Conservation (phyloP, 2,329 filamentous ascomycete genomes). For the Ascochyta pisi region DNA sequence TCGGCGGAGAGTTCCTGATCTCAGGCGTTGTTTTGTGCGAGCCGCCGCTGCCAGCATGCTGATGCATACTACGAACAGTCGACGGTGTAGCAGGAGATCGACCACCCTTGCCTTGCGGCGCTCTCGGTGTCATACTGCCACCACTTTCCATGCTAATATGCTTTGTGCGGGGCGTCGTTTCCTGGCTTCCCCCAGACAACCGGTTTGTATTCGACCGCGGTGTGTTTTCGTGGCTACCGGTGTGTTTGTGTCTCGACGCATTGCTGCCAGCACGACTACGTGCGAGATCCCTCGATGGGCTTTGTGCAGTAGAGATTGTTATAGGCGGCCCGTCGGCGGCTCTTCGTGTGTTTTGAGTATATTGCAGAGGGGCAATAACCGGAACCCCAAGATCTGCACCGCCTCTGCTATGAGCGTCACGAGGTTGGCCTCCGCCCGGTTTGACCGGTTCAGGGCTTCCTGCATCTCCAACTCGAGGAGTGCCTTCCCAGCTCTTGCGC, state of each 20-base stretch:
- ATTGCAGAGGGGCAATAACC: slow-evolving; percentile 26
- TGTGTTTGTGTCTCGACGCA: slow-evolving; percentile 30
- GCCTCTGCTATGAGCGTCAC: slow-evolving; percentile 6
- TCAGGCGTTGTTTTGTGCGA: slow-evolving; percentile 38
- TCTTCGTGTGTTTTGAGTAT: slow-evolving; percentile 31
- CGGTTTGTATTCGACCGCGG: slow-evolving; percentile 36
- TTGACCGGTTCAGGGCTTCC: slow-evolving; percentile 38
- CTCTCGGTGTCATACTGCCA: slow-evolving; percentile 42
- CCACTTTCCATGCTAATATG: slow-evolving; percentile 42
- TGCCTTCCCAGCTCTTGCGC: slow-evolving; percentile 57
- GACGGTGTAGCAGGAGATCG: slow-evolving; percentile 45
- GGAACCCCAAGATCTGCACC: slow-evolving; percentile 21
- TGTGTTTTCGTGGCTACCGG: slow-evolving; percentile 35
- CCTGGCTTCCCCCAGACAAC: slow-evolving; percentile 34
- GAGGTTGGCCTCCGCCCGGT: slow-evolving; percentile 19
- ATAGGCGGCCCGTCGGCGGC: slow-evolving; percentile 38
- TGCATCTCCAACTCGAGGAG: slow-evolving; percentile 42
- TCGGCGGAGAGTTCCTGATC: slow-evolving; percentile 32
- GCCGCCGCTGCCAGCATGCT: slow-evolving; percentile 34
- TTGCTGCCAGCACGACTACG: slow-evolving; percentile 42
- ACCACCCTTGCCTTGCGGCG: slow-evolving; percentile 36
- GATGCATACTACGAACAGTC: slow-evolving; percentile 39
- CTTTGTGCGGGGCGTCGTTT: slow-evolving; percentile 41
- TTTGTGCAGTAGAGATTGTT: slow-evolving; percentile 26
- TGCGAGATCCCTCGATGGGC: slow-evolving; percentile 23